Evolutionary conservation across 2,329 filamentous ascomycete genomes (phyloP).

Genomic region (Stemphylium vesicarium): DNA sequence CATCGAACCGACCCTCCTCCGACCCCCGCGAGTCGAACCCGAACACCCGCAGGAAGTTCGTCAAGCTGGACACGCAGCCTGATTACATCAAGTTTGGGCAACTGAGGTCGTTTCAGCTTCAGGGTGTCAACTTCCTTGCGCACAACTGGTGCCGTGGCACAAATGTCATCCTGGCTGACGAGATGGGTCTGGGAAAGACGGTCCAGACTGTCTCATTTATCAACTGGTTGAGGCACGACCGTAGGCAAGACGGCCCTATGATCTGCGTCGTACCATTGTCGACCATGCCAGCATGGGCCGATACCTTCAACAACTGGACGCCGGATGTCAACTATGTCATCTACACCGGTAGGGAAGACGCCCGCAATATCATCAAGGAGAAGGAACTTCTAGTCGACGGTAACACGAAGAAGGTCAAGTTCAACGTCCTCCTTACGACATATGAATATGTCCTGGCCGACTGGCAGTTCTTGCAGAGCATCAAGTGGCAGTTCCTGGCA

Average conservation of each 20-base stretch:
- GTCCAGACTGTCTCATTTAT: constrained; percentile 97
- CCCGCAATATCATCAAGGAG: constrained; percentile 85
- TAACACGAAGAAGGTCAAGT: constrained; percentile 88
- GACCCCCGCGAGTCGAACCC: constrained; percentile 78
- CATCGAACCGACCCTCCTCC: constrained; percentile 79
- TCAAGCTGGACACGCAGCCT: constrained; percentile 77
- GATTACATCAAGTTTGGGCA: constrained; percentile 83
- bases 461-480: constrained; percentile 79
- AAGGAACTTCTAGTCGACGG: constrained; percentile 87
- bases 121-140: constrained; percentile 91
- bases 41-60: constrained; percentile 65
- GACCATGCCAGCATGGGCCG: constrained; percentile 97
- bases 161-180: constrained; percentile 96
- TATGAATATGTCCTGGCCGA: constrained; percentile 96
- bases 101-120: constrained; percentile 90
- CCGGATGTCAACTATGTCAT: constrained; percentile 97
- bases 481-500: constrained; percentile 97
- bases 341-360: constrained; percentile 87
- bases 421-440: constrained; percentile 96
- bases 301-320: constrained; percentile 96
- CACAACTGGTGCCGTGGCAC: constrained; percentile 95
- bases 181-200: constrained; percentile 98
- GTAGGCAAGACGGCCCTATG: constrained; percentile 90
- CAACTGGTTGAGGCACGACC: constrained; percentile 92
- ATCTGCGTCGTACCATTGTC: constrained; percentile 96